A percentile compares a stretch with the other conserved stretches of the same genome.
Evolutionary conservation across 352 stramenopile genomes (phyloP).

Genomic region (Phytophthora sojae): DNA sequence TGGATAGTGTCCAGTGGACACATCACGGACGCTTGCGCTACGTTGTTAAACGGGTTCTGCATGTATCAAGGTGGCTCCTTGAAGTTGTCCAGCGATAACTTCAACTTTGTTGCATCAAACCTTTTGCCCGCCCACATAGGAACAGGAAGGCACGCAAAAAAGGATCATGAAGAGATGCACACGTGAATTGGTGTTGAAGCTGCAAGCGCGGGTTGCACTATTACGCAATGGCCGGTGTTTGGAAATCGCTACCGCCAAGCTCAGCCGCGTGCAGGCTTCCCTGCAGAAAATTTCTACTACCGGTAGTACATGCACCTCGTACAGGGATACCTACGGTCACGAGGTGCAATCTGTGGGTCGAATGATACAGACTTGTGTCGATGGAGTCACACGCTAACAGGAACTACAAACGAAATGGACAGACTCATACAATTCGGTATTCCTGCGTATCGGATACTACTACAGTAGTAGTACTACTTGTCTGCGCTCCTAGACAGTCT

Average conservation of each 20-base stretch:
- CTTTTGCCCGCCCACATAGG: slow-evolving; percentile 13
- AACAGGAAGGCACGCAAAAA: not conserved
- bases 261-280: not conserved
- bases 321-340: not conserved
- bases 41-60: slow-evolving; percentile 17
- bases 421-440: not conserved
- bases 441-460: not conserved
- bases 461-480: not conserved
- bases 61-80: slow-evolving; percentile 9
- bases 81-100: slow-evolving; percentile 28
- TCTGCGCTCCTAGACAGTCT: not conserved
- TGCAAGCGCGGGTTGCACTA: slow-evolving; percentile 1
- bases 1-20: not conserved
- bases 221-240: slow-evolving; percentile 24
- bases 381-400: not conserved
- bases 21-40: not conserved
- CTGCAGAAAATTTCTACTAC: not conserved
- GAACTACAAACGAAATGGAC: not conserved
- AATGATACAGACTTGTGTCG: not conserved
- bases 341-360: not conserved
- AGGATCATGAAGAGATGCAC: slow-evolving; percentile 15
- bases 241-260: slow-evolving; percentile 14
- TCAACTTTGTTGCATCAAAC: slow-evolving; percentile 33
- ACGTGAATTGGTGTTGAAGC: slow-evolving; percentile 5
- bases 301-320: not conserved